A percentile compares a stretch with the other conserved stretches of the same genome.
Evolutionary conservation across 495 filamentous ascomycete species (phyloP).

Genomic region (Xylaria intraflava): DNA sequence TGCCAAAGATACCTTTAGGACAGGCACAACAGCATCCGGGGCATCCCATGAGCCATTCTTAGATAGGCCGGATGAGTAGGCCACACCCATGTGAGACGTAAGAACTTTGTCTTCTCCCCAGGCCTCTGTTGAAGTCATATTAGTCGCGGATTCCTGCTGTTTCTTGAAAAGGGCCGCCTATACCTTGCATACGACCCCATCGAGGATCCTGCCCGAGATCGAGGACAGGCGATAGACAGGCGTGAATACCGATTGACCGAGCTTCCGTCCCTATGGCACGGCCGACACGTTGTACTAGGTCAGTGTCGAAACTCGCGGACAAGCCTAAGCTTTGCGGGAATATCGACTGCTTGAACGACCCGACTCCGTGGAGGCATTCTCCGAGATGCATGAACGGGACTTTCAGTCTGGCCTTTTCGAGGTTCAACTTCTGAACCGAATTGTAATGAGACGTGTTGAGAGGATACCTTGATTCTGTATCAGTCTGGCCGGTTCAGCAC

Average conservation of each 20-base stretch:
- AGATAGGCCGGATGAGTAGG: constrained; percentile 32
- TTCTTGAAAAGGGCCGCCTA: neutral
- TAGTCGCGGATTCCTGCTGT: neutral
- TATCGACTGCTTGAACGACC: constrained; percentile 36
- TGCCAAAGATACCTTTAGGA: constrained; percentile 26
- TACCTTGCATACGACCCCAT: constrained; percentile 38
- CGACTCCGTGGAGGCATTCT: constrained; percentile 38
- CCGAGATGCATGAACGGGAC: constrained; percentile 34
- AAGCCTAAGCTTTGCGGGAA: constrained; percentile 35
- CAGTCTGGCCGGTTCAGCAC: neutral
- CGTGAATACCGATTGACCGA: constrained; percentile 35
- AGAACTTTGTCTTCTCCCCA: constrained; percentile 42
- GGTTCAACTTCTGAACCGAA: constrained; percentile 29
- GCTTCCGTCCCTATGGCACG: constrained; percentile 34
- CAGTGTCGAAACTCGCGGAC: constrained; percentile 33
- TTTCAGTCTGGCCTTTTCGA: constrained; percentile 26
- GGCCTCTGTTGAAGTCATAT: constrained; percentile 20
- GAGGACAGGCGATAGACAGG: constrained; percentile 37
- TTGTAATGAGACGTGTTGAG: constrained; percentile 35
- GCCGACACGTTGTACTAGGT: constrained; percentile 31
- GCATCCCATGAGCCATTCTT: constrained; percentile 35
- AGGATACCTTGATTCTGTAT: constrained; percentile 24
- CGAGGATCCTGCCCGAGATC: constrained; percentile 37
- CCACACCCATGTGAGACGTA: constrained; percentile 36
- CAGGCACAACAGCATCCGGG: constrained; percentile 31